Evolutionary conservation across 805 yeast species (phyloP), one percentile per base, ranked within the genome.

Genomic region (Jamesozyma hellenica): DNA sequence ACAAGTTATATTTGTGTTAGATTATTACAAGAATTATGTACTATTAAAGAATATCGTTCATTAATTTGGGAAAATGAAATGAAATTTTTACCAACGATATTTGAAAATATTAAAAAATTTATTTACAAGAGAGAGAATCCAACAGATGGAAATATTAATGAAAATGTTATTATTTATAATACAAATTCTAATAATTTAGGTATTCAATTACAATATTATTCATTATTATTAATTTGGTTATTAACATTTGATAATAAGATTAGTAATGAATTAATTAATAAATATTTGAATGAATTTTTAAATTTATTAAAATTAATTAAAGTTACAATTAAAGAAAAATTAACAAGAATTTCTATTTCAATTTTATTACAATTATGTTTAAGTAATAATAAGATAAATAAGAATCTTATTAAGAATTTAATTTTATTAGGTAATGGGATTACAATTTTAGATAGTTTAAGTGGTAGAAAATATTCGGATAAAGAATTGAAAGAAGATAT

Each of bases 401-500:
- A 66, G 58, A 70, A 62, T 44, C 68, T 72, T 33, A 67, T 84
- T 45, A 81, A 88, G 51, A 74, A 81, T 38, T 69, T 86, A 33
- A 58, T 82, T 28, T 68, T 85, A 46, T 73, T 83, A 44, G 84
- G 82, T 43, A 82, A 82, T 50, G 92, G 94, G 3, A 68, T 84
- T 43, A 72, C 79, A 39, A 71, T 76, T 8, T 66, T 85, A 42
- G 75, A 72, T 50, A 75, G 79, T 42, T 71, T 92, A 51, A 74
- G 77, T 48, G 90, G 83, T 44, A 71, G 97, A 53, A 92, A 92
- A 63, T 88, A 95, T 80, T 82, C 94, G 5, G 98, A 92, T 60
- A 92, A 85, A 46, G 98, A 92, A 60, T 73, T 92, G 51, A 74
- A 82, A 35, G 67, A 66, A 15, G 96, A 87, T 58, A 72, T 92